Conservation (phyloP, 345 rosid genomes). For the Sisymbrium altissimum region DNA sequence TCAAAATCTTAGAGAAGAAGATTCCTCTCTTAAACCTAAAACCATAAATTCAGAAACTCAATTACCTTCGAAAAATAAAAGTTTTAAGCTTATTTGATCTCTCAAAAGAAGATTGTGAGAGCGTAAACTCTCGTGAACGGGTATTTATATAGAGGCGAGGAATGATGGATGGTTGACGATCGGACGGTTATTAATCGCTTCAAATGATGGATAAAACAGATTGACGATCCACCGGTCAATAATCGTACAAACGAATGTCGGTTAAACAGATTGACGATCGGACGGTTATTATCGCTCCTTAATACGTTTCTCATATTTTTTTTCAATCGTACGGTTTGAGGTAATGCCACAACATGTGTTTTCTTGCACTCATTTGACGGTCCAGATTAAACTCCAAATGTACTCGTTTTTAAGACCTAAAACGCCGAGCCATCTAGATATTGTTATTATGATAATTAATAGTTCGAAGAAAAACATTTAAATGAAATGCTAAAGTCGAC, state of each 20-base stretch:
- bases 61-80: neutral
- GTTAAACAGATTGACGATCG: too few species aligned
- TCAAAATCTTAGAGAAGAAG: neutral
- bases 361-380: neutral
- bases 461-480: neutral
- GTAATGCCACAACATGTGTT: neutral
- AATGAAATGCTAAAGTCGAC: neutral
- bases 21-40: neutral
- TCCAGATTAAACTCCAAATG: neutral
- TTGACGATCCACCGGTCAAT: neutral
- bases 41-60: neutral
- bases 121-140: neutral
- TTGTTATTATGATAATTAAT: too few species aligned
- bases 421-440: neutral
- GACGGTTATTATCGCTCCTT: slow-evolving; percentile 7
- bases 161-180: too few species aligned
- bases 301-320: neutral
- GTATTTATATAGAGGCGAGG: slow-evolving; percentile 21
- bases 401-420: too few species aligned
- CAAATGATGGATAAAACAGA: neutral
- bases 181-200: too few species aligned
- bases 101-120: neutral
- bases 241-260: too few species aligned
- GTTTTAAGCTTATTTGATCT: too few species aligned
- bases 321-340: slow-evolving; percentile 1